These are phyloP conservation scores for Stipa capillata DNA, from an alignment of 176 grass and related monocot genomes.

Conservation along the genomic window DNA sequence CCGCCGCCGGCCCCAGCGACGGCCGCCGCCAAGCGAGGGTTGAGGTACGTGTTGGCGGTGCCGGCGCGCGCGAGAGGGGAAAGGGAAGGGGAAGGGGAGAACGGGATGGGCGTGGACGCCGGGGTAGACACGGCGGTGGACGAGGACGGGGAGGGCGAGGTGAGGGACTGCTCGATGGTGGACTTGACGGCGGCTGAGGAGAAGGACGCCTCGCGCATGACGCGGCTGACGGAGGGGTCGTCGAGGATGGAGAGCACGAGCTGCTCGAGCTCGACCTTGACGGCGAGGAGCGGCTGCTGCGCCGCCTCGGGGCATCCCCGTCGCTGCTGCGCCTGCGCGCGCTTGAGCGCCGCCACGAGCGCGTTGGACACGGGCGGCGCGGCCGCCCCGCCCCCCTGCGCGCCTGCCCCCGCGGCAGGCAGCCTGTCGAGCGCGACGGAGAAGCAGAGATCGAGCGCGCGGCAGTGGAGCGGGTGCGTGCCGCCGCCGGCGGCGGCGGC, in stretches of 20 bases:
- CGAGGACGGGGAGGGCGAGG: conserved; percentile 33
- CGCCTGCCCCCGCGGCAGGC: conserved; percentile 18
- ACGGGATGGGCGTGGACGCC: not conserved
- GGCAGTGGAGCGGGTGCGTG: conserved; percentile 66
- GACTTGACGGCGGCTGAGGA: conserved; percentile 68
- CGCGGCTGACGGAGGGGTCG: conserved; percentile 86
- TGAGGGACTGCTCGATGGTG: conserved; percentile 61
- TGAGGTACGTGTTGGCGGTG: conserved; percentile 25
- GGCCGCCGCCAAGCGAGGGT: conserved; percentile 20
- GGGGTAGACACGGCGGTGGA: not conserved
- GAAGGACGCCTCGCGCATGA: conserved; percentile 95
- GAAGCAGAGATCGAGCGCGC: conserved; percentile 88
- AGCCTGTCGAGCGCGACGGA: conserved; percentile 82
- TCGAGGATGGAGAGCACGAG: conserved; percentile 85
- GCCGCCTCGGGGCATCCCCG: conserved; percentile 60
- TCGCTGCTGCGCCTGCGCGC: conserved; percentile 84
- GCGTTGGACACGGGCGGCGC: conserved; percentile 73
- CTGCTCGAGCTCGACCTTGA: conserved; percentile 91
- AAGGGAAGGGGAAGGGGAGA: conserved; percentile 17
- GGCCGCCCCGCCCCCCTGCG: conserved; percentile 1
- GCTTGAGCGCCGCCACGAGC: conserved; percentile 76
- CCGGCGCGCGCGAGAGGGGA: conserved; percentile 13
- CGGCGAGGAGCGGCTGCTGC: conserved; percentile 71
- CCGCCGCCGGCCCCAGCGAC: not conserved
- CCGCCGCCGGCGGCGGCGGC: not conserved